These are phyloP conservation scores for Forsythia suspensa DNA, from an alignment of 257 asterid genomes.

Conservation along the genomic window DNA sequence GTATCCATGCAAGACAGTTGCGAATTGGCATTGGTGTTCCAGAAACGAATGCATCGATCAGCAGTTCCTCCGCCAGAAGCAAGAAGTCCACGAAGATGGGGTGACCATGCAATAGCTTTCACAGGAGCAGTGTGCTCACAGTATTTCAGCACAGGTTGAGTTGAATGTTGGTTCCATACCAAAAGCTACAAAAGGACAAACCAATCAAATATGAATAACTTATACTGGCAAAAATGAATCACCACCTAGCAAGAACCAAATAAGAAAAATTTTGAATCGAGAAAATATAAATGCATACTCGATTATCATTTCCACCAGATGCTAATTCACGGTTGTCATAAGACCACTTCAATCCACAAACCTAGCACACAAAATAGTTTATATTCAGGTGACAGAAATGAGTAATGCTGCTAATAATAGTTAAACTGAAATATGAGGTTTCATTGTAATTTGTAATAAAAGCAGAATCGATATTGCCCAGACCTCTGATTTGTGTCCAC, in stretches of 20 bases:
- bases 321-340: slow-evolving; percentile 70
- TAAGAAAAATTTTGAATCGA: slow-evolving; percentile 10
- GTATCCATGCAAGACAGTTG: slow-evolving; percentile 49
- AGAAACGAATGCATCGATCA: slow-evolving; percentile 93
- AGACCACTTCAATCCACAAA: slow-evolving; percentile 99
- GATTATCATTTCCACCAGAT: too few relatives aligned
- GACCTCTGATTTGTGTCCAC: slow-evolving; percentile 96
- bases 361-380: slow-evolving; percentile 38
- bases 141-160: slow-evolving; percentile 79
- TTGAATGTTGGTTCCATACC: slow-evolving; percentile 90
- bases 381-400: slow-evolving; percentile 10
- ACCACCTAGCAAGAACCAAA: not conserved
- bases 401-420: not conserved
- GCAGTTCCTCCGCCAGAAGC: slow-evolving; percentile 99
- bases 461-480: slow-evolving; percentile 19
- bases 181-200: slow-evolving; percentile 52
- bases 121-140: slow-evolving; percentile 97
- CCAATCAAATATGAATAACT: slow-evolving; percentile 6
- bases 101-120: slow-evolving; percentile 98
- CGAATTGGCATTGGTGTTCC: slow-evolving; percentile 86
- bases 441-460: not conserved
- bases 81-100: slow-evolving; percentile 94
- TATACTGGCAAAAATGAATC: not conserved
- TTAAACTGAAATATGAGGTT: not conserved
- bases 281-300: slow-evolving; percentile 33